phyloP scores from a whole-genome alignment of 352 stramenopile species.

The Phytophthora gonapodyides region DNA sequence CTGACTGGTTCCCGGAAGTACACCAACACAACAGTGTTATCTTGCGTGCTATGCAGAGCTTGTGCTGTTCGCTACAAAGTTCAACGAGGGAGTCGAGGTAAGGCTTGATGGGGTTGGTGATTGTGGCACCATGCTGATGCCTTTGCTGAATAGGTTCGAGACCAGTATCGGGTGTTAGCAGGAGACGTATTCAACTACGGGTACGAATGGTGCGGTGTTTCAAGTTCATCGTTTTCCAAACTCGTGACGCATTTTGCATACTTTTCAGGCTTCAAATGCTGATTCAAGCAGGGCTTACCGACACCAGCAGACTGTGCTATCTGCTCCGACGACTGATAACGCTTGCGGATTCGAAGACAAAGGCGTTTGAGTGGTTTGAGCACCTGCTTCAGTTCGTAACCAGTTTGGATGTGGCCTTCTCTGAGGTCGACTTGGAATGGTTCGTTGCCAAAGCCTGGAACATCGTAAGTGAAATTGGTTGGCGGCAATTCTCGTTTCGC shows the following conservation, averaged over 20 bases:
- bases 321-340: slow-evolving; percentile 65
- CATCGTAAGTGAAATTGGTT: slow-evolving; percentile 42
- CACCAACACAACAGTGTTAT: no score
- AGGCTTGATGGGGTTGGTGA: not conserved
- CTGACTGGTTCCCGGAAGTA: no score
- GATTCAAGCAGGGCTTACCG: slow-evolving; percentile 46
- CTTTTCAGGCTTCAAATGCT: slow-evolving; percentile 58
- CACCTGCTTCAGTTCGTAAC: slow-evolving; percentile 62
- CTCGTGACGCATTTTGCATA: slow-evolving; percentile 5
- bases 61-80: slow-evolving; percentile 58
- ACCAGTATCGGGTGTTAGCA: slow-evolving; percentile 60
- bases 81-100: slow-evolving; percentile 56
- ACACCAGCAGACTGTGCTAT: slow-evolving; percentile 51
- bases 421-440: slow-evolving; percentile 67
- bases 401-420: slow-evolving; percentile 51
- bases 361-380: slow-evolving; percentile 60
- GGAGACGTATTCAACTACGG: slow-evolving; percentile 62
- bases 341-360: slow-evolving; percentile 49
- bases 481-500: not conserved
- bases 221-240: not conserved
- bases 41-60: slow-evolving; percentile 44
- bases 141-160: slow-evolving; percentile 43
- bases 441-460: slow-evolving; percentile 81
- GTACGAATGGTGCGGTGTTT: slow-evolving; percentile 27
- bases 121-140: slow-evolving; percentile 4